Evolutionary conservation across 129 eudicot species (phyloP).

Genomic region (Flaveria linearis): DNA sequence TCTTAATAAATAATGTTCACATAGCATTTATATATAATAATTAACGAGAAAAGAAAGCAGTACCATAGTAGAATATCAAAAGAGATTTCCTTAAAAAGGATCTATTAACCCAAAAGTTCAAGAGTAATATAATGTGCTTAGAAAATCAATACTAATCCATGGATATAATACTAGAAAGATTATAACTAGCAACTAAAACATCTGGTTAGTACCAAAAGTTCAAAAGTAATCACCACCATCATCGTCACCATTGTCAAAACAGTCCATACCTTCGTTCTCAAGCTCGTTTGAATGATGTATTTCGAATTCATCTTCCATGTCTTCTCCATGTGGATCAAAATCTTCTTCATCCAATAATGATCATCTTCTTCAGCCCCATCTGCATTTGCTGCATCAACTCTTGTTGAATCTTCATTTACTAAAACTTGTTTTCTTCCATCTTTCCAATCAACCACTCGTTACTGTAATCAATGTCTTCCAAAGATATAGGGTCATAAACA

Average conservation of each 20-base stretch:
- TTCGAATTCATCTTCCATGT: background rate
- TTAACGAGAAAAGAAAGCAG: no score
- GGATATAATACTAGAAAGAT: background rate
- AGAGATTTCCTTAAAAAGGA: no score
- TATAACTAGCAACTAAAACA: background rate
- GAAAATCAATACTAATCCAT: background rate
- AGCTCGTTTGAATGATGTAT: background rate
- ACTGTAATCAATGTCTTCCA: constrained; percentile 1
- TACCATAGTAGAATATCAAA: no score
- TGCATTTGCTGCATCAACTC: background rate
- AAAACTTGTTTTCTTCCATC: background rate
- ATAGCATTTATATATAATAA: no score
- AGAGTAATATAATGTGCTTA: background rate
- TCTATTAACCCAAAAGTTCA: no score
- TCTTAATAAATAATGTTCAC: no score
- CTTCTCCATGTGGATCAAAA: background rate
- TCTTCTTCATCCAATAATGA: background rate
- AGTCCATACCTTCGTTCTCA: background rate
- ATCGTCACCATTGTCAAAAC: background rate
- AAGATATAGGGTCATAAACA: background rate
- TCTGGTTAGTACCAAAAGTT: background rate
- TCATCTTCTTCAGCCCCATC: background rate
- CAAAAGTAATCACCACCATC: background rate
- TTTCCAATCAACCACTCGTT: constrained; percentile 12
- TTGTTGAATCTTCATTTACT: background rate